Evolutionary conservation across 345 rosid genomes (phyloP), one percentile per base, ranked within the genome.

Genomic region (Schrenkiella parvula): DNA sequence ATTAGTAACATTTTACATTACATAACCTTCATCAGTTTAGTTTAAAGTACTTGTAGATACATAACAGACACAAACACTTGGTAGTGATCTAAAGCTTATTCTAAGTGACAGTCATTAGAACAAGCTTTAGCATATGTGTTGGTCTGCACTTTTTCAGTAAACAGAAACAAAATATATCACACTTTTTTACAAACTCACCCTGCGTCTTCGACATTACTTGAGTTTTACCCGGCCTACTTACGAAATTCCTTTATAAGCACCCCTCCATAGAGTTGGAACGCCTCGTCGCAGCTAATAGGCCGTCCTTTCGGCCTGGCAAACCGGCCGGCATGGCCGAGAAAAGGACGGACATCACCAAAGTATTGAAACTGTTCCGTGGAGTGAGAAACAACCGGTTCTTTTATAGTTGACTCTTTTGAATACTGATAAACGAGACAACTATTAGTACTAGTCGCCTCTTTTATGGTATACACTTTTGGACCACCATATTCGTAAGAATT

Each of bases 161-260:
- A 21, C 41, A 48, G 35, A 58, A 17, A 29, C 8, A 51, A 43
- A 61, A 69, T 6, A 19, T 21, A 60, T 37, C 37, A 44, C 53
- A 68, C 70, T 47, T 35, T 63, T 13, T 53, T 46, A 76, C 35
- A 69, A 62, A 53, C 51, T 34, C 34, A 54, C 58, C 54, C 39
- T 31, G 6, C 42, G 37, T 52, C 50, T 51, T 75, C 54, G 21
- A 52, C 58, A 41, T 60, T 34, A 25, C 55, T 60, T 59, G 29
- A 61, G 61, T 31, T 61, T 59, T 59, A 35, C 68, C 23, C 2
- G 19, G 8, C 25, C 61, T 69, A 61, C 2, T 44, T 10, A 39
- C 76, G 71, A 70, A 55, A 38, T 29, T 76, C 67, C 67, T 76
- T 76, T 21, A 70, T 64, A 47, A 76, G 71, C 39, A 76, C 67